Evolutionary conservation across 345 rosid species (phyloP).

Genomic region (Limnanthes douglasii): DNA sequence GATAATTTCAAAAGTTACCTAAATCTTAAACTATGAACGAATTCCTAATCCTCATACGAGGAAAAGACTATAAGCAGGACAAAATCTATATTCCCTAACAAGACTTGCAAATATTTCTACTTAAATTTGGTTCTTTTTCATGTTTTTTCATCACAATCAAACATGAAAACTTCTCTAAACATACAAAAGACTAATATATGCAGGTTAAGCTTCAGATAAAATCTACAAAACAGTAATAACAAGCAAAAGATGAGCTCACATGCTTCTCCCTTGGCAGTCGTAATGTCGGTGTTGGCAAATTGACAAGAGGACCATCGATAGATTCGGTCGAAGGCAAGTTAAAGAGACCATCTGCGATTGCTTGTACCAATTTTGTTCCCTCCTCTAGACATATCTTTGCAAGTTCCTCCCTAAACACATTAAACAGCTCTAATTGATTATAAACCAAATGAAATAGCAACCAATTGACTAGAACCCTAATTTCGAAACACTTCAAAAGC

Average conservation of each 20-base stretch:
- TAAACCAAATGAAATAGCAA: background rate
- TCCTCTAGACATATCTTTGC: constrained; percentile 36
- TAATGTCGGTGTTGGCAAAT: constrained; percentile 59
- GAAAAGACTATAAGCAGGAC: no score
- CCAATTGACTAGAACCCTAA: background rate
- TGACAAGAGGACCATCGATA: constrained; percentile 64
- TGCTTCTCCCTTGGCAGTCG: constrained; percentile 83
- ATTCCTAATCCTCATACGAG: no score
- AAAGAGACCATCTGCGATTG: constrained; percentile 46
- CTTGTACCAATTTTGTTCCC: constrained; percentile 67
- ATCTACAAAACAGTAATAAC: no score
- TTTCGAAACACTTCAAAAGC: constrained; percentile 5
- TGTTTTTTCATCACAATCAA: no score
- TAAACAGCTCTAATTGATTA: constrained; percentile 1
- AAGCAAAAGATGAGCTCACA: constrained; percentile 25
- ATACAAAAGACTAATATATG: no score
- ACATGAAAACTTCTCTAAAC: no score
- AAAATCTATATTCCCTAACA: no score
- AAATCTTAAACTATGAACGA: no score
- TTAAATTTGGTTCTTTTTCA: no score
- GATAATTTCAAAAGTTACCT: no score
- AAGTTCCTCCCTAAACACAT: constrained; percentile 47
- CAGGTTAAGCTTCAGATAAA: no score
- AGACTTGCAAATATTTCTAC: no score
- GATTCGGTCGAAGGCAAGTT: constrained; percentile 67